Evolutionary conservation across 2,329 filamentous ascomycete species (phyloP).

Genomic region (Huntiella abstrusa): DNA sequence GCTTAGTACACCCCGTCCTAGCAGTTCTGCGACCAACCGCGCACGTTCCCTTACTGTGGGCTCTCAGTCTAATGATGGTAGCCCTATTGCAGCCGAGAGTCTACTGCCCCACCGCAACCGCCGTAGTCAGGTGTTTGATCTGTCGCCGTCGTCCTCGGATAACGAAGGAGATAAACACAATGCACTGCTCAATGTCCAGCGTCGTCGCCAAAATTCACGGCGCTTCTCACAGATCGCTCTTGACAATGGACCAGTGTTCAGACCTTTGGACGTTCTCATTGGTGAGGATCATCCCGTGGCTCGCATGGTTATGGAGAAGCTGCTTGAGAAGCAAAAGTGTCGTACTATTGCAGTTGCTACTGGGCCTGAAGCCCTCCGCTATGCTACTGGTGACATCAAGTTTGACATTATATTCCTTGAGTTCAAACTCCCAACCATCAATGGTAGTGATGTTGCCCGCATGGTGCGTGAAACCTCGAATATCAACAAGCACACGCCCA

Average conservation of each 20-base stretch:
- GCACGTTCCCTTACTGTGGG: conserved; percentile 83
- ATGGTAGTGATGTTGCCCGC: conserved; percentile 81
- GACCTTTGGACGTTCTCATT: conserved; percentile 82
- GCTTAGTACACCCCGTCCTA: conserved; percentile 39
- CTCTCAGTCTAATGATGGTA: conserved; percentile 87
- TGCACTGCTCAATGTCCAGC: conserved; percentile 75
- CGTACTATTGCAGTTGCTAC: conserved; percentile 83
- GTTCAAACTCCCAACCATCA: conserved; percentile 86
- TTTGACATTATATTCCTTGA: conserved; percentile 99
- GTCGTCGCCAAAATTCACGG: conserved; percentile 86
- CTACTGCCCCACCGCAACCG: conserved; percentile 68
- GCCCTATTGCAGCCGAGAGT: conserved; percentile 49
- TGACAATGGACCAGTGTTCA: conserved; percentile 59
- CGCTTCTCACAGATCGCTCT: conserved; percentile 81
- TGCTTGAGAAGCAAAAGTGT: conserved; percentile 86
- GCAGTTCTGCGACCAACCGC: conserved; percentile 39
- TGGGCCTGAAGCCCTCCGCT: conserved; percentile 78
- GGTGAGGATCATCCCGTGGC: conserved; percentile 97
- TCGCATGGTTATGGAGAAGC: conserved; percentile 94
- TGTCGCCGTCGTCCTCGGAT: conserved; percentile 93
- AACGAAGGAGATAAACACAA: conserved; percentile 90
- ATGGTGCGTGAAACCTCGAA: conserved; percentile 98
- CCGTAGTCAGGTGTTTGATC: conserved; percentile 83
- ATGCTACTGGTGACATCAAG: conserved; percentile 91
- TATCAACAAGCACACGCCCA: conserved; percentile 81